A percentile compares a stretch with the other conserved stretches of the same genome.
These are phyloP conservation scores for Orbilia brochopaga DNA, from an alignment of 2,329 filamentous ascomycete species.

Conservation along the genomic window DNA sequence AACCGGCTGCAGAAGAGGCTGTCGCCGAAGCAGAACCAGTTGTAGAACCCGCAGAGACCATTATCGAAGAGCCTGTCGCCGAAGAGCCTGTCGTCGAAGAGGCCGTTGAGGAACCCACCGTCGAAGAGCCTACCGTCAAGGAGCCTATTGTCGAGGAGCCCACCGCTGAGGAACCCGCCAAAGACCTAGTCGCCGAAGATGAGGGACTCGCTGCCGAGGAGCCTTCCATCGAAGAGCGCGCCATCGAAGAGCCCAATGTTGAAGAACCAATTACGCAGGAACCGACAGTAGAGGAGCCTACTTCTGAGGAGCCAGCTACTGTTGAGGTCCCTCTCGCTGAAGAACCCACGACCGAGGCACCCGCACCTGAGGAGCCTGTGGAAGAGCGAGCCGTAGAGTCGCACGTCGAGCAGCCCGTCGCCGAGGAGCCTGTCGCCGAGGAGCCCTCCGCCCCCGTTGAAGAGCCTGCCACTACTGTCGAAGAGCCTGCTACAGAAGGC, in stretches of 20 bases:
- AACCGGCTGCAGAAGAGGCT: not conserved
- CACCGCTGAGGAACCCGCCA: slow-evolving; percentile 10
- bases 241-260: slow-evolving; percentile 1
- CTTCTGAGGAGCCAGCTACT: slow-evolving; percentile 1
- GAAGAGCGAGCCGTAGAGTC: not conserved
- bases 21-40: slow-evolving; percentile 6
- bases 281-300: slow-evolving; percentile 4
- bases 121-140: slow-evolving; percentile 10
- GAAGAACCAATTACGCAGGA: not conserved
- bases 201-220: slow-evolving; percentile 2
- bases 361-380: not conserved
- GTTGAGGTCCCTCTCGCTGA: too few species aligned
- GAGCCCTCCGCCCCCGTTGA: not conserved
- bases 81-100: slow-evolving; percentile 5
- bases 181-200: too few species aligned
- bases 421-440: slow-evolving; percentile 12
- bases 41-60: slow-evolving; percentile 3
- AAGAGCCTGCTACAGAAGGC: slow-evolving; percentile 10
- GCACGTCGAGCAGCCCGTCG: not conserved
- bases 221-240: not conserved
- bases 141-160: slow-evolving; percentile 16
- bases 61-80: slow-evolving; percentile 7
- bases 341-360: slow-evolving; percentile 5
- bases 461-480: not conserved
- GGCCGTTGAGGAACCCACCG: not conserved